Evolutionary conservation across 352 stramenopile species (phyloP).

Genomic region (Pythium utonaiense): DNA sequence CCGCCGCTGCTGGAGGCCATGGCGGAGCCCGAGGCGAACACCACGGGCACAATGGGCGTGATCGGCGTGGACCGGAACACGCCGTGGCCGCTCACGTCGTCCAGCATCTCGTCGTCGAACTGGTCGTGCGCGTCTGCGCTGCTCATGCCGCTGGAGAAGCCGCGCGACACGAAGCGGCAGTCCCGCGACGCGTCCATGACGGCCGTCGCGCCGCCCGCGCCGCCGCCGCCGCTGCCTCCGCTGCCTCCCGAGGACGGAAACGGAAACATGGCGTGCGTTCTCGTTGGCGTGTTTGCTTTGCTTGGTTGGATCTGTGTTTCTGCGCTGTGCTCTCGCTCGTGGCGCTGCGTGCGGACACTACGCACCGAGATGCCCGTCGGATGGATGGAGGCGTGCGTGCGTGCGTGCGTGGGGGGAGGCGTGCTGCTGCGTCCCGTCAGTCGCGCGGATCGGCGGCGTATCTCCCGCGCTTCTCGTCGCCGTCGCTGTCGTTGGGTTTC

Average conservation of each 20-base stretch:
- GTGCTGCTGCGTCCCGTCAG: not conserved
- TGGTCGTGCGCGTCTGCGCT: not conserved
- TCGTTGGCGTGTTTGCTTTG: not conserved
- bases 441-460: slow-evolving; percentile 2
- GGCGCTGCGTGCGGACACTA: not conserved
- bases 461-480: not conserved
- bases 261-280: slow-evolving; percentile 24
- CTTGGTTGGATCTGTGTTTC: not conserved
- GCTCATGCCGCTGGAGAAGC: slow-evolving; percentile 21
- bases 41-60: slow-evolving; percentile 23
- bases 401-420: too few relatives aligned
- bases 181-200: slow-evolving; percentile 15
- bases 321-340: not conserved
- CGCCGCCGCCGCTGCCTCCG: slow-evolving; percentile 1
- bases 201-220: slow-evolving; percentile 12
- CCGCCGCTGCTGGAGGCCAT: slow-evolving; percentile 4
- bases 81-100: slow-evolving; percentile 31
- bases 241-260: slow-evolving; percentile 5
- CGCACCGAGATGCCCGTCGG: not conserved
- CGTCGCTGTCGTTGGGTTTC: not conserved
- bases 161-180: slow-evolving; percentile 49
- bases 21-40: slow-evolving; percentile 11
- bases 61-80: slow-evolving; percentile 57
- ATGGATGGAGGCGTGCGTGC: not conserved
- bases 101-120: slow-evolving; percentile 55